Percentiles rank a stretch among this genome's conserved stretches.
phyloP scores from a whole-genome alignment of 148 eudicot species.

The Gaultheria prostrata region DNA sequence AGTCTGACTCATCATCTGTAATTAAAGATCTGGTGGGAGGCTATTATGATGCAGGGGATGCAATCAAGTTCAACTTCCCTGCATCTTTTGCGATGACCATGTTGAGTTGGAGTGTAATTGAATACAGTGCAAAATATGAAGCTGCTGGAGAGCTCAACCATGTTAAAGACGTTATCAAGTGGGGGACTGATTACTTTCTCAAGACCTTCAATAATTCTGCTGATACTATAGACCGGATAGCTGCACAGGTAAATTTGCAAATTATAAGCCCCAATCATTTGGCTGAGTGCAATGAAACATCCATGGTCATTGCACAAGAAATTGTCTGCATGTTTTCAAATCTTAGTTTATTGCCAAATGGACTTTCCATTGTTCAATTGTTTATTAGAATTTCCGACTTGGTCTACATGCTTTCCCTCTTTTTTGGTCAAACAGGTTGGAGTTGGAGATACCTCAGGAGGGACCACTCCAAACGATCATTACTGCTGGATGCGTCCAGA shows the following conservation, averaged over 20 bases:
- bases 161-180: slow-evolving; percentile 81
- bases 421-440: slow-evolving; percentile 57
- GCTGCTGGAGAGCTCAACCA: slow-evolving; percentile 93
- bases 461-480: slow-evolving; percentile 75
- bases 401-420: not conserved
- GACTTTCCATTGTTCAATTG: not conserved
- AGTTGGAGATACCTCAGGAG: slow-evolving; percentile 64
- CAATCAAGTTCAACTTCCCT: slow-evolving; percentile 93
- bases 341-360: not conserved
- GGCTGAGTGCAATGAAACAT: not conserved
- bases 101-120: slow-evolving; percentile 99
- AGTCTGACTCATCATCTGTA: slow-evolving; percentile 37
- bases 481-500: slow-evolving; percentile 94
- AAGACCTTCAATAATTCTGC: slow-evolving; percentile 88
- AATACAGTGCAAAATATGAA: slow-evolving; percentile 87
- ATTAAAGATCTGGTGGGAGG: slow-evolving; percentile 81
- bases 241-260: slow-evolving; percentile 52
- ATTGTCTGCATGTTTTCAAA: not conserved
- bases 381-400: not conserved
- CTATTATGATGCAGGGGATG: slow-evolving; percentile 96
- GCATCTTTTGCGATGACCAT: slow-evolving; percentile 84
- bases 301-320: not conserved
- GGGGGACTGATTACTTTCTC: slow-evolving; percentile 95
- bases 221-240: slow-evolving; percentile 61
- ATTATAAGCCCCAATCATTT: not conserved